Evolutionary conservation across 2,329 filamentous ascomycete genomes (phyloP), one percentile per base, ranked within the genome.

Genomic region (Aphanocladium album): DNA sequence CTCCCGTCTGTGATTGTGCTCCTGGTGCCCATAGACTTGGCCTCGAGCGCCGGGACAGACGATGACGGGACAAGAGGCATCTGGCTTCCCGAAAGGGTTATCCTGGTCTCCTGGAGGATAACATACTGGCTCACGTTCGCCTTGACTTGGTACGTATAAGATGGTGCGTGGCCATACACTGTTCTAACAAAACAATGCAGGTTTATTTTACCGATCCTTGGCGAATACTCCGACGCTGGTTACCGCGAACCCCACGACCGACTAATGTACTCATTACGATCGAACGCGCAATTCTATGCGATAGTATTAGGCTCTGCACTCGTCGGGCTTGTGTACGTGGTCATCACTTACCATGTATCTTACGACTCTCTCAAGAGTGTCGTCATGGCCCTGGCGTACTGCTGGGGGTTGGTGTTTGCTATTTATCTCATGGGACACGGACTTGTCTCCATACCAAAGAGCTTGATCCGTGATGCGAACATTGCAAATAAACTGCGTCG

Each of bases 371-470:
- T 98, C 67, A 96, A 96, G 77, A 88, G 85, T 39, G 79, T 96
- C 45, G 82, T 96, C 64, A 96, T 99, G 90, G 93, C 95, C 16
- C 79, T 98, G 62, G 90, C 93, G 41, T 99, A 99, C 74, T 91
- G 91, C 62, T 98, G 93, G 89, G 92, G 93, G 68, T 77, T 99
- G 67, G 81, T 93, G 5, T 81, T 98, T 57, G 95, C 93, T 50
- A 96, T 99, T 64, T 98, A 96, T 70, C 81, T 99, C 45, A 98
- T 99, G 93, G 95, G 95, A 7, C 95, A 99, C 73, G 95, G 95
- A 8, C 80, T 99, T 27, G 95, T 99, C 35, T 89, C 93, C 1
- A 89, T 99, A 61, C 95, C 95, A 1, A 83, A 93, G 65, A 85
- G 84, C 41, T 79, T 99, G 17, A 89, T 95, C 68, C 86, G 89